phyloP scores from a whole-genome alignment of 139 green algal species.

The Closterium sp. region DNA sequence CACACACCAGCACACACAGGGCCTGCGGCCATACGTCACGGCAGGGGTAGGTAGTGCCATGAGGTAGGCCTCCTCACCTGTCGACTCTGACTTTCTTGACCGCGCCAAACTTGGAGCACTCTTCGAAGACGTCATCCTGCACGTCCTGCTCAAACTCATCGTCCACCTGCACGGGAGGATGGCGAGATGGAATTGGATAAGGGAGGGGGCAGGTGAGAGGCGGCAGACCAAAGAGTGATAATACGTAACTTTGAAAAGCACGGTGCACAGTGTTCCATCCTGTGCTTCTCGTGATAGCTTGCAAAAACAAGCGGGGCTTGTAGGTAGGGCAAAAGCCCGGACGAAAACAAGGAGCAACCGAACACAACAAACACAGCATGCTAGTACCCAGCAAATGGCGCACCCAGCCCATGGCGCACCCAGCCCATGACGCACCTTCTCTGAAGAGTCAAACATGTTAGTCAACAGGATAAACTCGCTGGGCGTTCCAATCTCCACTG shows the following conservation, averaged over 20 bases:
- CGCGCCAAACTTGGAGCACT: conserved; percentile 4
- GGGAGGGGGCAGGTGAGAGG: no score
- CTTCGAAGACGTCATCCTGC: not conserved
- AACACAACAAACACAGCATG: not conserved
- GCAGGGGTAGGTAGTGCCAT: no score
- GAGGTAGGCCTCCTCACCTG: not conserved
- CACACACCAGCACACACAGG: not conserved
- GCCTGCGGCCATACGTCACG: not conserved
- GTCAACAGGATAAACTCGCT: not conserved
- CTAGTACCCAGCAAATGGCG: not conserved
- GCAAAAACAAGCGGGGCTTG: not conserved
- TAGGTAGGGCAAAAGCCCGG: not conserved
- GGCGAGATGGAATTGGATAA: no score
- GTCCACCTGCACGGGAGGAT: not conserved
- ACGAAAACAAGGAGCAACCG: not conserved
- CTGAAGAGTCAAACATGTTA: conserved; percentile 4
- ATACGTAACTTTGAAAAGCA: no score
- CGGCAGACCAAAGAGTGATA: no score
- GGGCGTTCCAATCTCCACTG: not conserved
- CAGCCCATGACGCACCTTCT: not conserved
- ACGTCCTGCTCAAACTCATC: conserved; percentile 1
- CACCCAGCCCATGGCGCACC: not conserved
- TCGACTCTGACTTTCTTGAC: not conserved
- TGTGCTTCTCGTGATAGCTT: not conserved
- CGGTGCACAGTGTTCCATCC: no score